Conservation (phyloP, 2,329 filamentous ascomycete species). For the Grosmannia huntii region DNA sequence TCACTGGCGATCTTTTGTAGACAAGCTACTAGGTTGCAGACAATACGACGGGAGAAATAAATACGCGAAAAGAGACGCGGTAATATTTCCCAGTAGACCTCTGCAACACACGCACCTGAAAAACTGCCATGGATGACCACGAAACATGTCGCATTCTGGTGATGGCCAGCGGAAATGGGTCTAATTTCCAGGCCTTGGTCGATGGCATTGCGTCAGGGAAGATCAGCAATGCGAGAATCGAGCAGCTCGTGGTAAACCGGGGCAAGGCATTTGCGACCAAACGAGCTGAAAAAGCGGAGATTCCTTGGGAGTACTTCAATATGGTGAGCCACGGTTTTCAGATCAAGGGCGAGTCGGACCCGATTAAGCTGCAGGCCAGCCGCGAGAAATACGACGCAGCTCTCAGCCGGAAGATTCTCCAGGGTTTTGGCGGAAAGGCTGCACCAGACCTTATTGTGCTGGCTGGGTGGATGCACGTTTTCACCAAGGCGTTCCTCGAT, state of each 20-base stretch:
- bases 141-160: constrained; percentile 35
- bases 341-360: constrained; percentile 46
- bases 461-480: constrained; percentile 79
- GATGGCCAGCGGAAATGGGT: constrained; percentile 61
- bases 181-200: constrained; percentile 65
- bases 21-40: neutral
- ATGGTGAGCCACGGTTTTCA: constrained; percentile 58
- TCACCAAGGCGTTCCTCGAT: constrained; percentile 55
- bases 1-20: neutral
- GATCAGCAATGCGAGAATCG: constrained; percentile 30
- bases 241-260: constrained; percentile 35
- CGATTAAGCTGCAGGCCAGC: constrained; percentile 37
- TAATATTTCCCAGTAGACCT: neutral
- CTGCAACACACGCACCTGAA: neutral
- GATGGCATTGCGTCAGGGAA: constrained; percentile 28
- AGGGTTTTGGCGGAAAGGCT: constrained; percentile 23
- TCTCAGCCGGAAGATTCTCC: constrained; percentile 53
- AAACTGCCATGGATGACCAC: neutral
- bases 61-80: neutral
- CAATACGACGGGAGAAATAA: neutral
- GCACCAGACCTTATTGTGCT: constrained; percentile 65
- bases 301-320: constrained; percentile 72
- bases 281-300: constrained; percentile 35
- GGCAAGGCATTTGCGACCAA: constrained; percentile 31
- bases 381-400: constrained; percentile 63